phyloP scores from a whole-genome alignment of 2,329 filamentous ascomycete genomes.

The Xylariaceae sp. region DNA sequence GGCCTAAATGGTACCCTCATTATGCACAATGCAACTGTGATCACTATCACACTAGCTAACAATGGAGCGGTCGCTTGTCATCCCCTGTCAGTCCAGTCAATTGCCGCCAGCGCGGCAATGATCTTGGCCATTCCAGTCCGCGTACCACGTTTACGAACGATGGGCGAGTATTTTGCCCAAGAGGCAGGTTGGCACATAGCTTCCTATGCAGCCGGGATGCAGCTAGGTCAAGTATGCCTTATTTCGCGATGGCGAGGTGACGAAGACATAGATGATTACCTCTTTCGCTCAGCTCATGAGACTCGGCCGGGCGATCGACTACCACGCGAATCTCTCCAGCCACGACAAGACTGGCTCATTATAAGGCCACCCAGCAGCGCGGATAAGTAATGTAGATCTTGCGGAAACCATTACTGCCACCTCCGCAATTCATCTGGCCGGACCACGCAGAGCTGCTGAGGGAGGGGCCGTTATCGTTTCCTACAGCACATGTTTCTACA shows the following conservation, averaged over 20 bases:
- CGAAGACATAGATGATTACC: too few relatives aligned
- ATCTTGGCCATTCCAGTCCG: neutral
- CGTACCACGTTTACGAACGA: neutral
- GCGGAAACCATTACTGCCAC: too few relatives aligned
- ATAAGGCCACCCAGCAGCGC: too few relatives aligned
- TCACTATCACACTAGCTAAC: constrained; percentile 34
- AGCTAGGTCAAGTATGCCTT: neutral
- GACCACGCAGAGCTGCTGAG: too few relatives aligned
- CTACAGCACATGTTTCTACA: neutral
- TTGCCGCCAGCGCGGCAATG: constrained; percentile 27
- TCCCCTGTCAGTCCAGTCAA: constrained; percentile 20
- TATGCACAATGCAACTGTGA: constrained; percentile 41
- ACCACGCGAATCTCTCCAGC: too few relatives aligned
- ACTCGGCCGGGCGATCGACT: too few relatives aligned
- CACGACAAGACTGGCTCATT: too few relatives aligned
- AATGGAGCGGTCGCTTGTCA: constrained; percentile 19
- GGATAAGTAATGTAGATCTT: neutral
- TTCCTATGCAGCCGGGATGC: constrained; percentile 5
- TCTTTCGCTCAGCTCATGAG: too few relatives aligned
- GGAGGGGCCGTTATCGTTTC: neutral
- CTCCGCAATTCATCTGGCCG: too few relatives aligned
- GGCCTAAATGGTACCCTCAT: constrained; percentile 11
- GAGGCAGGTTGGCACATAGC: too few relatives aligned
- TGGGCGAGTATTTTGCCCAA: constrained; percentile 3
- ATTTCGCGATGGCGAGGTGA: neutral